Percentiles rank a stretch among this genome's conserved stretches.
These are phyloP conservation scores for Aspergillus neotritici DNA, from an alignment of 2,329 filamentous ascomycete genomes.

Conservation along the genomic window DNA sequence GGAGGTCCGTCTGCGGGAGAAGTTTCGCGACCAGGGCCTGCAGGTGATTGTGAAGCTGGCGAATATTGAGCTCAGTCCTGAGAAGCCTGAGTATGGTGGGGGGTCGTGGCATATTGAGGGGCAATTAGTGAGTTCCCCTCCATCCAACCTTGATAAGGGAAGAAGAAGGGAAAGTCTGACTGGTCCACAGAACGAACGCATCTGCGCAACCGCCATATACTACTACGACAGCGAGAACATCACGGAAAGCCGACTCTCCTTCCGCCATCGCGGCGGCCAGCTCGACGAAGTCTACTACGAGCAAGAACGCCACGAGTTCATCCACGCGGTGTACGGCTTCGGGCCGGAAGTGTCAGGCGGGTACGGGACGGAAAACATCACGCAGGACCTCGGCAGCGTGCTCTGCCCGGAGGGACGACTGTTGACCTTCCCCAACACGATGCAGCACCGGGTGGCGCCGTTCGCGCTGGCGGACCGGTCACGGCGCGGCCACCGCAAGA, in stretches of 20 bases:
- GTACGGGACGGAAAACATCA: background rate
- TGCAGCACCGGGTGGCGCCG: slow-evolving; percentile 49
- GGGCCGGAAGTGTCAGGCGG: background rate
- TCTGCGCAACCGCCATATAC: slow-evolving; percentile 59
- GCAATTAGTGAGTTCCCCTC: slow-evolving; percentile 14
- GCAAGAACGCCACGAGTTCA: slow-evolving; percentile 1
- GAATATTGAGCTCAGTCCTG: slow-evolving; percentile 55
- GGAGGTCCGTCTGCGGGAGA: slow-evolving; percentile 15
- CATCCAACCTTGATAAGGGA: background rate
- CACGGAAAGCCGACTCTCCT: slow-evolving; percentile 47
- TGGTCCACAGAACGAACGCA: slow-evolving; percentile 51
- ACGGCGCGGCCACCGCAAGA: slow-evolving; percentile 51
- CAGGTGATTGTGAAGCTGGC: slow-evolving; percentile 57
- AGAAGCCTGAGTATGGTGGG: slow-evolving; percentile 51
- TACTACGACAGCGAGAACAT: slow-evolving; percentile 61
- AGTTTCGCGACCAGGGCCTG: slow-evolving; percentile 32
- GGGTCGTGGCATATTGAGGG: slow-evolving; percentile 44
- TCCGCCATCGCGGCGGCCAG: slow-evolving; percentile 37
- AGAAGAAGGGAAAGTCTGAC: background rate
- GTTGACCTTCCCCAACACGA: slow-evolving; percentile 13
- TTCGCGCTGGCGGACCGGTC: slow-evolving; percentile 48
- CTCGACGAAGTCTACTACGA: background rate
- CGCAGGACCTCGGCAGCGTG: slow-evolving; percentile 9
- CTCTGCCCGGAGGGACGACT: slow-evolving; percentile 3
- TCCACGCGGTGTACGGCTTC: slow-evolving; percentile 5